Base-by-base conservation (phyloP, 768 basidiomycete genomes). In the Pleurotus tuoliensis region DNA sequence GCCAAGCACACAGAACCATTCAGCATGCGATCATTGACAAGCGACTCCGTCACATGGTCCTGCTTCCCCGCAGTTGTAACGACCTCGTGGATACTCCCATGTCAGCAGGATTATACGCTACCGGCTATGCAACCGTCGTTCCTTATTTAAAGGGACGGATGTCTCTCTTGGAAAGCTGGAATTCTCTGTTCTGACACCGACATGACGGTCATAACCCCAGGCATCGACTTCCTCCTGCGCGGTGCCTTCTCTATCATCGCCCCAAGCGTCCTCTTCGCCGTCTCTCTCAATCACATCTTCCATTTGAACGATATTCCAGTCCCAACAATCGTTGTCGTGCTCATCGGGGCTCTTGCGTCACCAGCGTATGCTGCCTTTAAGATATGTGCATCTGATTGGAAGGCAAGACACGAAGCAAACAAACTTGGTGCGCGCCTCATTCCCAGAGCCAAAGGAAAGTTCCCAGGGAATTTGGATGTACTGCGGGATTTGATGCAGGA, bases 401-500 rank as follows among this genome's bases (percentile, higher is more conserved):
- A 58, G 7, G 65, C 79, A 12, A 69, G 63, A 38, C 66, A 73
- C 11, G 65, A 70, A 24, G 82, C 82, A 3, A 70, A 72, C 27
- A 64, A 67, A 1, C 38, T 79, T 52, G 82, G 82, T 5, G 81
- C 82, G 25, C 76, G 76, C 13, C 68, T 75, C 25, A 69, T 77
- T 4, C 76, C 74, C 5, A 63, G 63, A 15, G 61, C 70, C 0
- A 58, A 59, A 27, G 82, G 83, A 0, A 70, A 70, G 47, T 62
- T 40, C 51, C 64, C 74, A 7, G 81, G 81, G 41, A 82, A 80
- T 58, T 24, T 79, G 4, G 82, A 82, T 57, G 49, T 80, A 12
- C 59, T 82, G 58, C 47, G 65, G 18, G 59, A 20, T 11, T 60
- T 78, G 66, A 64, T 73, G 51, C 59, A 69, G 47, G 71, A 74